phyloP scores from a whole-genome alignment of 2,329 filamentous ascomycete genomes.

The Fusarium vanettenii region DNA sequence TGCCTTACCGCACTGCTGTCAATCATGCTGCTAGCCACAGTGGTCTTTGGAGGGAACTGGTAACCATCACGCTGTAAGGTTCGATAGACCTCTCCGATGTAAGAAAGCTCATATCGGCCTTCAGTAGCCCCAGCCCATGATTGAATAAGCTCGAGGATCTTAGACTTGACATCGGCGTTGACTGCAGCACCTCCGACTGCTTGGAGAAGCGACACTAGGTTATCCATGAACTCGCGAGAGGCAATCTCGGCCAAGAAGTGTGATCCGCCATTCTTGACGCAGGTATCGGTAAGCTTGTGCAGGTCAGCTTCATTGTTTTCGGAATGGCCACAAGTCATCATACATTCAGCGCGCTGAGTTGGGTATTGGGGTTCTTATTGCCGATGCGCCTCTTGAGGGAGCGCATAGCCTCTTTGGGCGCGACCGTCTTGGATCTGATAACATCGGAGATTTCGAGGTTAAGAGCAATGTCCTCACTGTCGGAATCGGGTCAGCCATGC shows the following conservation, averaged over 20 bases:
- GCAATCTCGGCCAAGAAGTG: conserved; percentile 97
- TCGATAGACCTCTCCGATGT: conserved; percentile 89
- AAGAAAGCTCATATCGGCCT: conserved; percentile 82
- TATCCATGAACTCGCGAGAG: conserved; percentile 98
- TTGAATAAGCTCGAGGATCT: conserved; percentile 94
- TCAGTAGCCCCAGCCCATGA: conserved; percentile 92
- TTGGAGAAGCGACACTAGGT: conserved; percentile 89
- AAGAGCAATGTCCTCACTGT: conserved; percentile 92
- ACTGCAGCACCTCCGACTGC: conserved; percentile 79
- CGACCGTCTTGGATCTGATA: conserved; percentile 96
- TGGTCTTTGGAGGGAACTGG: conserved; percentile 86
- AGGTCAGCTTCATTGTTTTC: conserved; percentile 25
- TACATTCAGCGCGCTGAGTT: conserved; percentile 94
- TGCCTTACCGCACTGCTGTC: conserved; percentile 89
- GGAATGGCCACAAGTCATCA: conserved; percentile 25
- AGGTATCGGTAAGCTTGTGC: conserved; percentile 88
- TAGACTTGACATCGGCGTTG: conserved; percentile 86
- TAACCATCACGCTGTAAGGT: conserved; percentile 86
- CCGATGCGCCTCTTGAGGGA: conserved; percentile 93
- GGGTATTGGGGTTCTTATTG: conserved; percentile 97
- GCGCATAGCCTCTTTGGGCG: conserved; percentile 98
- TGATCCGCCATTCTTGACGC: conserved; percentile 96
- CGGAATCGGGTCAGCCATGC: conserved; percentile 17
- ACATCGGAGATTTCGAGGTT: conserved; percentile 98
- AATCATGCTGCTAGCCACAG: conserved; percentile 96